Percentiles rank a stretch among this genome's conserved stretches.
phyloP scores from a whole-genome alignment of 306 rosid species.

The Canavalia gladiata region DNA sequence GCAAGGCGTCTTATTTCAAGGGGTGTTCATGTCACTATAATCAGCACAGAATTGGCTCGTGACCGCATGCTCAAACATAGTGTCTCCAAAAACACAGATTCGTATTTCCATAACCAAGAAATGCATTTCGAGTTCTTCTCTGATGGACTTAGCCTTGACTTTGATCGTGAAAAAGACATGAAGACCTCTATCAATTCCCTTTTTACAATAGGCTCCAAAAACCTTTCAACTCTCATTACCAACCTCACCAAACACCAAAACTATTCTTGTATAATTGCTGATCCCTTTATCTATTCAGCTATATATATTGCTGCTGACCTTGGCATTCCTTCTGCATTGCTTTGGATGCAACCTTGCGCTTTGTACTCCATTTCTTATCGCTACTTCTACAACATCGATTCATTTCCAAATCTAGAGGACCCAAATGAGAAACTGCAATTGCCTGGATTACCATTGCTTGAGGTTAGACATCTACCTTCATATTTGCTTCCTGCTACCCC shows the following conservation, averaged over 20 bases:
- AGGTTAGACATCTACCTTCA: constrained; percentile 53
- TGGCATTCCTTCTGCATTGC: constrained; percentile 51
- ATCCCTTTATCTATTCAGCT: constrained; percentile 49
- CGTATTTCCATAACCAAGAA: neutral
- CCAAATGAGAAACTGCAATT: constrained; percentile 30
- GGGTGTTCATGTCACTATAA: constrained; percentile 50
- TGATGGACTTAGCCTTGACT: constrained; percentile 57
- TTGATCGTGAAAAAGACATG: constrained; percentile 37
- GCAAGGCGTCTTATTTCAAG: constrained; percentile 48
- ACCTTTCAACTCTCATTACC: constrained; percentile 46
- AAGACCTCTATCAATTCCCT: constrained; percentile 15
- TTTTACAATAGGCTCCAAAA: constrained; percentile 40
- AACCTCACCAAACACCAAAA: neutral
- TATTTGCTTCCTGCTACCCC: constrained; percentile 51
- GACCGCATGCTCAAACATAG: constrained; percentile 29
- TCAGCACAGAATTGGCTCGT: constrained; percentile 44
- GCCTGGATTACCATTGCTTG: constrained; percentile 51
- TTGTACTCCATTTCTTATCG: constrained; percentile 55
- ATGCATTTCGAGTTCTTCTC: constrained; percentile 48
- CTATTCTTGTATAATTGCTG: constrained; percentile 53
- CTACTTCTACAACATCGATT: constrained; percentile 30
- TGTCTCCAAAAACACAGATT: neutral
- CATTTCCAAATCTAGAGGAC: constrained; percentile 45
- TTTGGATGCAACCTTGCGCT: constrained; percentile 62
- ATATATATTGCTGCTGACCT: constrained; percentile 39